Evolutionary conservation across 805 yeast species (phyloP), one percentile per base, ranked within the genome.

Genomic region (Sugiyamaella lignohabitans): DNA sequence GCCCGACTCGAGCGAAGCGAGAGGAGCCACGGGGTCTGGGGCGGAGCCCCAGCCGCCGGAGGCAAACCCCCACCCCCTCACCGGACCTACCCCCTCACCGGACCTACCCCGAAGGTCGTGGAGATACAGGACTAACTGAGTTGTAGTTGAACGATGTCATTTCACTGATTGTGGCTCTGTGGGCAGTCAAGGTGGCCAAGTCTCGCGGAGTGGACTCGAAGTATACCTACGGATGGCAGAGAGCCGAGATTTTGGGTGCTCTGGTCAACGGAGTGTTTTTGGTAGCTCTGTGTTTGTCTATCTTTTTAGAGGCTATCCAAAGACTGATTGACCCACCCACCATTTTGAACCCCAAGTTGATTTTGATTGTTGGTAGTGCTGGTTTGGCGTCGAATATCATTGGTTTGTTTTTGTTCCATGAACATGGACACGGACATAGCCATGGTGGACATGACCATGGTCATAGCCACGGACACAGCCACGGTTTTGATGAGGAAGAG

Each of bases 191-290:
- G 52, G 96, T 88, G 10, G 88, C 96, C 45, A 84, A 84, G 57
- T 79, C 78, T 35, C 77, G 80, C 58, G 79, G 80, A 23, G 93
- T 96, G 1, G 93, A 87, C 62, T 82, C 93, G 2, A 82, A 81
- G 48, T 91, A 86, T 68, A 93, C 98, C 2, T 91, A 93, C 59
- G 98, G 98, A 16, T 87, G 97, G 95, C 95, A 91, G 65, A 75
- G 98, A 56, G 98, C 98, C 3, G 98, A 91, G 66, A 89, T 91
- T 45, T 72, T 91, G 51, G 98, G 98, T 47, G 98, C 98, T 5
- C 73, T 91, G 50, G 78, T 91, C 55, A 91, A 91, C 61, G 96
- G 96, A 2, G 96, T 93, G 6, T 93, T 93, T 58, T 66, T 91
- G 54, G 72, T 93, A 54, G 98, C 98, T 1, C 74, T 91, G 52